Base-by-base conservation (phyloP, 108 stramenopile species). In the Mediolabrus comicus region DNA sequence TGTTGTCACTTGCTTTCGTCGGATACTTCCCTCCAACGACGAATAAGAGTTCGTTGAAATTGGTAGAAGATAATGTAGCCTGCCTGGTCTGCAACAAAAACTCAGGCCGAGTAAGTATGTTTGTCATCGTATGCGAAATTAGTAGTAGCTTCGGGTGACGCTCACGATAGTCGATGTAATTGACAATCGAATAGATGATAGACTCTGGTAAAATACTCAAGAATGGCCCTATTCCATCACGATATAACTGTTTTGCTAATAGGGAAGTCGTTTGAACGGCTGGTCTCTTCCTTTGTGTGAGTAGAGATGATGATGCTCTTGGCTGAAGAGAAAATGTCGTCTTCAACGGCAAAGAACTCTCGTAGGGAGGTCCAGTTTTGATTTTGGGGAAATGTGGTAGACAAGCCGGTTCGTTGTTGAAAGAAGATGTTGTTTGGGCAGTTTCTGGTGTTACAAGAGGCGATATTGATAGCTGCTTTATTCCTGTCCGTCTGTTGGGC, bases 21-120 rank as follows among this genome's bases (percentile, higher is more conserved):
- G 71, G 71, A 14, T 46, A 72, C 32, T 72, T 72, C 0, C 71
- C 71, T 33, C 71, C 71, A 3, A 72, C 71, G 19, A 72, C 52
- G 8, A 72, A 16, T 12, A 72, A 56, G n/a, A 72, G 22, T 31
- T 72, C 71, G 16, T 72, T 72, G 16, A 27, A 62, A 56, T 19
- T 16, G 68, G 52, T 29, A 11, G 30, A 30, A 2, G 32, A 0
- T 57, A 10, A 57, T 62, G 53, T n/a, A 29, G 51, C 46, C 54
- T 72, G 71, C 43, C 33, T 62, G 9, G 56, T 27, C 14, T 72
- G 53, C 22, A 72, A 25, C 29, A 72, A 43, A 53, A 72, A 63
- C 41, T 72, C 71, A 17, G 71, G 71, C 2, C 62, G 12, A 30
- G 61, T 62, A 14, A 72, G 19, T 17, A 72, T 22, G 7, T 19